Conservation (phyloP, 2,329 filamentous ascomycete genomes). For the Ciborinia camelliae region DNA sequence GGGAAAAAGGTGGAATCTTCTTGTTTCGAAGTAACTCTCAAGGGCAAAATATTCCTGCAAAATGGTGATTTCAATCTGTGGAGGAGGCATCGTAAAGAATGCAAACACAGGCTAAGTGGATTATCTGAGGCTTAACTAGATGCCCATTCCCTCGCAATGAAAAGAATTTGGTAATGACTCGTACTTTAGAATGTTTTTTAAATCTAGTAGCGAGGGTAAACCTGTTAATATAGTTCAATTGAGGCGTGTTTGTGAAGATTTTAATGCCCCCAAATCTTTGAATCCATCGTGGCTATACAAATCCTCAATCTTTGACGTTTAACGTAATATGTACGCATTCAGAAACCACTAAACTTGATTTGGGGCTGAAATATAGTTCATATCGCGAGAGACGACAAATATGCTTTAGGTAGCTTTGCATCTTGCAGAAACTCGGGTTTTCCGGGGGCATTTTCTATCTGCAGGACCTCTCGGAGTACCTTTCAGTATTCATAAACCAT, state of each 20-base stretch:
- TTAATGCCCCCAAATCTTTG: background rate
- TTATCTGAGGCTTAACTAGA: too few relatives aligned
- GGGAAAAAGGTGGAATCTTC: too few relatives aligned
- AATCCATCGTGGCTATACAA: background rate
- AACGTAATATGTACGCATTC: background rate
- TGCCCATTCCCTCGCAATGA: too few relatives aligned
- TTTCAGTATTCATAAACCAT: background rate
- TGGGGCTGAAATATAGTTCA: background rate
- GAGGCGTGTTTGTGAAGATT: background rate
- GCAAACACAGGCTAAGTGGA: too few relatives aligned
- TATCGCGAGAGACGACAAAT: background rate
- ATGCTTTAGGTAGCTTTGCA: background rate
- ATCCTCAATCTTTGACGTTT: background rate
- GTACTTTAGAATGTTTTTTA: too few relatives aligned
- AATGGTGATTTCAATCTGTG: too few relatives aligned
- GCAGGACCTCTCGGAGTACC: background rate
- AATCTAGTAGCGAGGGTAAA: too few relatives aligned
- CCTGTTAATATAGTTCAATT: constrained; percentile 7
- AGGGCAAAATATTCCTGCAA: too few relatives aligned
- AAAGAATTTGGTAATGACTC: too few relatives aligned
- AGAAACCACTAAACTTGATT: background rate
- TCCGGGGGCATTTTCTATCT: background rate
- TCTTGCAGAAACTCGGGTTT: too few relatives aligned
- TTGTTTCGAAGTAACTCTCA: too few relatives aligned
- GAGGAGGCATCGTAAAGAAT: too few relatives aligned